Evolutionary conservation across 345 rosid genomes (phyloP).

Genomic region (Hirschfeldia incana): DNA sequence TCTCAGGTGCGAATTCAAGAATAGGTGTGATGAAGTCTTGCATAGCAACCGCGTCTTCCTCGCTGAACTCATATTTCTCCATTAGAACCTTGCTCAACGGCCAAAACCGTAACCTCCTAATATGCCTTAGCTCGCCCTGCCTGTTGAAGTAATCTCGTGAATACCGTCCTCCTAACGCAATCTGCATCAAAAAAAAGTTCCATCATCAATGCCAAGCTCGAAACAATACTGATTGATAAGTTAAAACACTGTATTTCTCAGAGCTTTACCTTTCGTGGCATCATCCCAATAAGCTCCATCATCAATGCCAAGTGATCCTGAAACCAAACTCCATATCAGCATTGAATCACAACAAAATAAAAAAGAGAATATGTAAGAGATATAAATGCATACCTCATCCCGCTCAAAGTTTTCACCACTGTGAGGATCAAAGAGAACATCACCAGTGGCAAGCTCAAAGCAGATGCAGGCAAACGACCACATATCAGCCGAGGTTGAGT

Average conservation of each 20-base stretch:
- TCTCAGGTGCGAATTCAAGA: slow-evolving; percentile 78
- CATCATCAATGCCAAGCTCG: neutral
- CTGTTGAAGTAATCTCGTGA: slow-evolving; percentile 83
- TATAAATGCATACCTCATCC: slow-evolving; percentile 66
- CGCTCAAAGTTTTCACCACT: slow-evolving; percentile 83
- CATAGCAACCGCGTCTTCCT: slow-evolving; percentile 75
- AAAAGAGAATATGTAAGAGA: neutral
- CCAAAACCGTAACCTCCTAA: slow-evolving; percentile 77
- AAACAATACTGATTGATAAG: neutral
- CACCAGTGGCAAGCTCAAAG: slow-evolving; percentile 90
- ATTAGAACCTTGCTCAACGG: slow-evolving; percentile 65
- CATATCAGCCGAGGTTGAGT: slow-evolving; percentile 82
- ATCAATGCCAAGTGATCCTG: slow-evolving; percentile 98
- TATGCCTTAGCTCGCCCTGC: slow-evolving; percentile 81
- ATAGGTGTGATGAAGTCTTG: slow-evolving; percentile 73
- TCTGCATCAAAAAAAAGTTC: slow-evolving; percentile 41
- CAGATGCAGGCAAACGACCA: slow-evolving; percentile 97
- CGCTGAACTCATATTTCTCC: slow-evolving; percentile 77
- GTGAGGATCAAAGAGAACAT: slow-evolving; percentile 93
- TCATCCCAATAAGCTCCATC: slow-evolving; percentile 93
- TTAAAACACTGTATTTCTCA: neutral
- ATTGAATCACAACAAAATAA: neutral
- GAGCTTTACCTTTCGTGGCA: slow-evolving; percentile 77
- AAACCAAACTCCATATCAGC: neutral
- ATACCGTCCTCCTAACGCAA: slow-evolving; percentile 76